Base-by-base conservation (phyloP, 2,329 filamentous ascomycete species). In the Camptophora hylomeconis region DNA sequence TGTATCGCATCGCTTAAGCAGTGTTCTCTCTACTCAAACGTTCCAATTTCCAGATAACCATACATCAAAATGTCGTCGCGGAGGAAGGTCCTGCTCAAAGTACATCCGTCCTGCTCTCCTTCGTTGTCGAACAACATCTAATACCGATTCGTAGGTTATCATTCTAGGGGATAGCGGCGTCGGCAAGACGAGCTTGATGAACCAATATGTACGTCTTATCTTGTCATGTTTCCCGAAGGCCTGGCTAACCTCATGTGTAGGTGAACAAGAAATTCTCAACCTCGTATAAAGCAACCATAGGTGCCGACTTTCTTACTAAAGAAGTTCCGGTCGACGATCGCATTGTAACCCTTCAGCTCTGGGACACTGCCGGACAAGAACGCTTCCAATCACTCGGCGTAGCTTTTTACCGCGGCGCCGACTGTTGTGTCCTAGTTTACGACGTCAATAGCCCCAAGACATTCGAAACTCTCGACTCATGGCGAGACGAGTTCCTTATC, bases 251-350 rank as follows among this genome's bases (percentile, higher is more conserved):
- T 5, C 5, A 46, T 31, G 47, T 38, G 26, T 45, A 95, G 87
- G 87, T 98, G 72, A 98, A 98, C 69, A 98, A 98, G 67, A 95
- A 98, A 59, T 98, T 98, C 67, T 94, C 86, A 56, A 87, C 86
- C 45, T 94, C 86, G 65, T 98, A 98, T 75, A 98, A 98, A 65
- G 89, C 89, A 36, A 98, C 89, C 24, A 98, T 98, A 55, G 89
- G 89, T 45, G 89, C 89, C 55, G 89, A 98, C 59, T 98, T 98
- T 61, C 68, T 98, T 37, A 98, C 89, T 32, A 92, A 93, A 57
- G 89, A 98, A 64, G 89, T 98, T 21, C 67, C 94, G 41, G 87
- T 98, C 31, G 89, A 95, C 59, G 89, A 95, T 60, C 74, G 87
- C 52, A 73, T 95, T 51, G 89, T 98, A 43, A 98, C 89, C 19